Percentiles rank a stretch among this genome's conserved stretches.
Evolutionary conservation across 2,329 filamentous ascomycete species (phyloP).

Genomic region (Penicillium hesseltinei): DNA sequence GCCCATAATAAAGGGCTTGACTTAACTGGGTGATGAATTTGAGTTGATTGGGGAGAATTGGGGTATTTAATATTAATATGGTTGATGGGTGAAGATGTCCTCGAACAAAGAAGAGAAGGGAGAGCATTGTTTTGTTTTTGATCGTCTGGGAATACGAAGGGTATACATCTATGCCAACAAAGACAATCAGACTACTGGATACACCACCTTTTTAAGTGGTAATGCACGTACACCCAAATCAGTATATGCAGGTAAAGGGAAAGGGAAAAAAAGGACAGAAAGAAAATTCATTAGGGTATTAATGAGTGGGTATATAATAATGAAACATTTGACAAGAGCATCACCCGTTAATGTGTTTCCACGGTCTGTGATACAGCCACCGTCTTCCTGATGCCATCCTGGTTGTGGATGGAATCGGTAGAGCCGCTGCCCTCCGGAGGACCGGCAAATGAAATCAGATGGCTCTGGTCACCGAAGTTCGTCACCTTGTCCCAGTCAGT

Average conservation of each 20-base stretch:
- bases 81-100: neutral
- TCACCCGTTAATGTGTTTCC: slow-evolving; percentile 2
- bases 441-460: slow-evolving; percentile 32
- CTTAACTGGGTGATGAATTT: neutral
- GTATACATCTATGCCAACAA: neutral
- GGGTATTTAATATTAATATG: neutral
- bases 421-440: slow-evolving; percentile 18
- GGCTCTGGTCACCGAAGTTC: slow-evolving; percentile 32
- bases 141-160: neutral
- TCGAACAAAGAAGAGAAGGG: neutral
- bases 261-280: neutral
- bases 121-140: neutral
- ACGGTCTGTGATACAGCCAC: slow-evolving; percentile 22
- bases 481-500: slow-evolving; percentile 18
- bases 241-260: neutral
- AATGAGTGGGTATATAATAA: slow-evolving; percentile 6
- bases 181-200: neutral
- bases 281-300: slow-evolving; percentile 1
- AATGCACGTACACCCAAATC: no score
- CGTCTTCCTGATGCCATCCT: slow-evolving; percentile 22
- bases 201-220: neutral
- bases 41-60: neutral
- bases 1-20: neutral
- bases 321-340: neutral
- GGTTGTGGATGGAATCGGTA: neutral